phyloP scores from a whole-genome alignment of 257 asterid genomes.

The Verbena officinalis region DNA sequence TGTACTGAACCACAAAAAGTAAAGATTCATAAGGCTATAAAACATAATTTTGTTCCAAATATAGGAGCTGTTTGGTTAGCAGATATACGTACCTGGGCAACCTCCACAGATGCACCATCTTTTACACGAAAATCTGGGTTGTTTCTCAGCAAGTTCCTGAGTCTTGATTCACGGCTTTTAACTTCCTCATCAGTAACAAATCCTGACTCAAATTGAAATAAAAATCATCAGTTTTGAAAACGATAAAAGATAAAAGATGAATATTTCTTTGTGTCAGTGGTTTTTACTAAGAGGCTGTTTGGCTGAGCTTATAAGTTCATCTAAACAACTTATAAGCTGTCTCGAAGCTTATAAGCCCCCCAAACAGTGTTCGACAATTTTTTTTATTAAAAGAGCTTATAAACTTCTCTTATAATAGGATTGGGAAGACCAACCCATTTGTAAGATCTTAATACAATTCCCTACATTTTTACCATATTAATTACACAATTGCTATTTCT shows the following conservation, averaged over 20 bases:
- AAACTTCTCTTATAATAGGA: too few relatives aligned
- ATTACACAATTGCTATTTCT: too few relatives aligned
- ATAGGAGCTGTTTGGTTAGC: background rate
- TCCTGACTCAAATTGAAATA: slow-evolving; percentile 44
- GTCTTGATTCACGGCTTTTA: slow-evolving; percentile 60
- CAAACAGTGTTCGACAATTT: too few relatives aligned
- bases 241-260: background rate
- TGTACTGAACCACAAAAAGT: slow-evolving; percentile 63
- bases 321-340: too few relatives aligned
- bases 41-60: background rate
- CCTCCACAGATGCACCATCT: slow-evolving; percentile 62
- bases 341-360: too few relatives aligned
- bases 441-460: too few relatives aligned
- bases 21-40: slow-evolving; percentile 17
- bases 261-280: too few relatives aligned
- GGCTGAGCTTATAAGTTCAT: too few relatives aligned
- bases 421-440: too few relatives aligned
- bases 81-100: slow-evolving; percentile 73
- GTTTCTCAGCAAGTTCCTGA: slow-evolving; percentile 49
- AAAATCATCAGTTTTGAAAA: background rate
- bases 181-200: slow-evolving; percentile 80
- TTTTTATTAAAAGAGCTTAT: too few relatives aligned
- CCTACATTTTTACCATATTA: too few relatives aligned
- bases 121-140: slow-evolving; percentile 56
- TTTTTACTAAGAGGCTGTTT: too few relatives aligned